Evolutionary conservation across 139 green algal genomes (phyloP).

Genomic region (Dunaliella primolecta): DNA sequence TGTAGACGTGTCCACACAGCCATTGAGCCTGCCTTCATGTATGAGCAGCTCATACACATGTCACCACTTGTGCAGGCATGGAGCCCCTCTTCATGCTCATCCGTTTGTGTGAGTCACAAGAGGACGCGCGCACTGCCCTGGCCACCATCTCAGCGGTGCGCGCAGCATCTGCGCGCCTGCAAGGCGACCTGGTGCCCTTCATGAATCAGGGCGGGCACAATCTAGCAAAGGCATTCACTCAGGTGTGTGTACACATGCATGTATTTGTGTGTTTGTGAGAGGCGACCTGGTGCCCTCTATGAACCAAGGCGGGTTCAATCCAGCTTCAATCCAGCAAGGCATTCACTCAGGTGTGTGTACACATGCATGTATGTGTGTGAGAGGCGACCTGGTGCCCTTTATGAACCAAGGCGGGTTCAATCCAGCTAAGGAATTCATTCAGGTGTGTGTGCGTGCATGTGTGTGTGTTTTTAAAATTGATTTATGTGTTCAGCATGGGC

Average conservation of each 20-base stretch:
- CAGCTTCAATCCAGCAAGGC: background rate
- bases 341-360: background rate
- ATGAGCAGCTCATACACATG: no score
- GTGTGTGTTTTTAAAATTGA: no score
- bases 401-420: background rate
- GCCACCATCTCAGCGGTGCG: background rate
- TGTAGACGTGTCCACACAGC: background rate
- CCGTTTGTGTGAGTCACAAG: background rate
- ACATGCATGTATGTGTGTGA: no score
- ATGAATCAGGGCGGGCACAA: background rate
- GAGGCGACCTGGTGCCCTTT: background rate
- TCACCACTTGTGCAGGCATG: background rate
- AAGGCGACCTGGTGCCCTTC: background rate
- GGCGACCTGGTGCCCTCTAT: background rate
- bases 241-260: no score
- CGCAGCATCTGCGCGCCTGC: background rate
- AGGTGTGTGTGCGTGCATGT: no score
- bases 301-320: background rate
- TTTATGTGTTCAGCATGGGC: no score
- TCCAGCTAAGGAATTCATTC: background rate
- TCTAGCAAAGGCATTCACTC: background rate
- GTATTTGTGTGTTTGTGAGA: no score
- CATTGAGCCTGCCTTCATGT: no score
- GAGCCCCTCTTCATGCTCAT: background rate
- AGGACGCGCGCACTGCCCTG: background rate